phyloP scores from a whole-genome alignment of 2,329 filamentous ascomycete species.

The Leptographium wingfieldii region DNA sequence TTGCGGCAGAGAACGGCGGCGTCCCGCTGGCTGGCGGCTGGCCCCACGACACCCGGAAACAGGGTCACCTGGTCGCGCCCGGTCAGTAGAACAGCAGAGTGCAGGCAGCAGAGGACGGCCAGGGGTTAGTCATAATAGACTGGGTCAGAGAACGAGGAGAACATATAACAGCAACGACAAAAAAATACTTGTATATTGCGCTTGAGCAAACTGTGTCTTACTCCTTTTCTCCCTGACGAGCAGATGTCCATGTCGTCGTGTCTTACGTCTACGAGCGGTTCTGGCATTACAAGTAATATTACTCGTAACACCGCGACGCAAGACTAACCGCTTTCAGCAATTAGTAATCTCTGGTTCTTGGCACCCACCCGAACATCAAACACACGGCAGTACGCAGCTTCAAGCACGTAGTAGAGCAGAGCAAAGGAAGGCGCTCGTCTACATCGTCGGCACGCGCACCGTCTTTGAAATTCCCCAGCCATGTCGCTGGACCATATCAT shows the following conservation, averaged over 20 bases:
- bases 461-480: background rate
- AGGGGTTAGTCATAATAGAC: background rate
- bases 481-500: constrained; percentile 23
- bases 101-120: background rate
- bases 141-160: background rate
- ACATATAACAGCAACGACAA: background rate
- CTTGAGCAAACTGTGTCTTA: background rate
- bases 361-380: background rate
- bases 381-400: background rate
- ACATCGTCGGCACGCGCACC: background rate
- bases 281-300: background rate
- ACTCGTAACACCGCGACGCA: background rate
- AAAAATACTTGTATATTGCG: background rate
- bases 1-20: constrained; percentile 59
- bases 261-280: no score
- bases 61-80: constrained; percentile 77
- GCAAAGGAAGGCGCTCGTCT: background rate
- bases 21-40: constrained; percentile 76
- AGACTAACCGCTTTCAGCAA: background rate
- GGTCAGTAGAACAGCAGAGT: constrained; percentile 29
- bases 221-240: background rate
- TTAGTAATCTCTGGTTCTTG: background rate
- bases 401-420: background rate
- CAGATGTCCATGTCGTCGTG: no score
- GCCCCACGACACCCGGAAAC: constrained; percentile 58